phyloP scores from a whole-genome alignment of 495 filamentous ascomycete species.

The Neurospora sp. region DNA sequence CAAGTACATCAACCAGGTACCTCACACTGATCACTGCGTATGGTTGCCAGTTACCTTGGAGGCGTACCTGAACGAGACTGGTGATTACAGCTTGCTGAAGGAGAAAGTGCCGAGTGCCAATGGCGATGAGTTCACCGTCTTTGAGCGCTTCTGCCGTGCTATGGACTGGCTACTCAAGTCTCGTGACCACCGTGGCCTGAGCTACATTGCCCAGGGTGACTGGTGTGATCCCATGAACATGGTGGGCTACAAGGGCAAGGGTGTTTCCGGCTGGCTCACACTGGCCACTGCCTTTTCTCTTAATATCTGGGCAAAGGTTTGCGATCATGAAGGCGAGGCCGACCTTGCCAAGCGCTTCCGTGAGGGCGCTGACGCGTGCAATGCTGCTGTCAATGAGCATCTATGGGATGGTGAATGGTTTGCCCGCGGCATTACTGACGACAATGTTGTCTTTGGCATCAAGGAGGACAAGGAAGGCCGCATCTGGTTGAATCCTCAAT shows the following conservation, averaged over 20 bases:
- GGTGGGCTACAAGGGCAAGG: constrained; percentile 46
- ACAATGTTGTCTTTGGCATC: constrained; percentile 40
- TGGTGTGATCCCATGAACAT: constrained; percentile 54
- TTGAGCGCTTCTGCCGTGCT: constrained; percentile 41
- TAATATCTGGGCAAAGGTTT: constrained; percentile 41
- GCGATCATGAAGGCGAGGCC: constrained; percentile 32
- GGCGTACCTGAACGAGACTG: constrained; percentile 43
- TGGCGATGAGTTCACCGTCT: constrained; percentile 38
- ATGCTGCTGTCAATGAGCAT: constrained; percentile 39
- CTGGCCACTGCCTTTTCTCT: constrained; percentile 41
- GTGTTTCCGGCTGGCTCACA: constrained; percentile 48
- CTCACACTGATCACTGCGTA: constrained; percentile 48
- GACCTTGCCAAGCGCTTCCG: constrained; percentile 33
- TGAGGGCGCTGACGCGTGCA: constrained; percentile 34
- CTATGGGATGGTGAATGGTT: constrained; percentile 49
- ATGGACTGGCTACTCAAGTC: constrained; percentile 42
- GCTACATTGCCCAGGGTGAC: constrained; percentile 47
- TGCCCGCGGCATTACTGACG: constrained; percentile 47
- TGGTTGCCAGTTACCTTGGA: constrained; percentile 45
- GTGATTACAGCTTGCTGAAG: constrained; percentile 38
- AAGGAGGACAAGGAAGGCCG: constrained; percentile 40
- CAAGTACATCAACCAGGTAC: constrained; percentile 50
- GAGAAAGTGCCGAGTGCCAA: constrained; percentile 30
- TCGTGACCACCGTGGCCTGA: constrained; percentile 42
- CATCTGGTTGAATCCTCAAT: constrained; percentile 49